phyloP scores from a whole-genome alignment of 2,329 filamentous ascomycete genomes.

The Curvularia spicifera region DNA sequence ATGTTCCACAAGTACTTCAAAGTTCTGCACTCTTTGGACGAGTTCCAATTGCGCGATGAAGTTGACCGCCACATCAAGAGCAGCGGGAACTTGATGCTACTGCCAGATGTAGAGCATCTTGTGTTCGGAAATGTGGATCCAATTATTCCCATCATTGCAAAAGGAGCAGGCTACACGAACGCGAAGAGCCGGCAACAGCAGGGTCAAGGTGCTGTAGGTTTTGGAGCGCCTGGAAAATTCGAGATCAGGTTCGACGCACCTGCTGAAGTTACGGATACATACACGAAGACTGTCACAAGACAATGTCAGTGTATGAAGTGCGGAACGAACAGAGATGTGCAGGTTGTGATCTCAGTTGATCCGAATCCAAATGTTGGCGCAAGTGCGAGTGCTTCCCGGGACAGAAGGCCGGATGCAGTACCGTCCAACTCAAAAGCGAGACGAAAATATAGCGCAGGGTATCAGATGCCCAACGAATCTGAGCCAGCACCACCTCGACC shows the following conservation, averaged over 20 bases:
- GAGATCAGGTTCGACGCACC: conserved; percentile 47
- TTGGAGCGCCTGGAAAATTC: conserved; percentile 40
- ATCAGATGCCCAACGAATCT: conserved; percentile 31
- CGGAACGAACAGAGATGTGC: conserved; percentile 44
- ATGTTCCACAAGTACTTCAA: conserved; percentile 50
- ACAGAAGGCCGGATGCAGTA: conserved; percentile 24
- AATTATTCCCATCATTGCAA: conserved; percentile 44
- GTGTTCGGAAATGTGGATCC: conserved; percentile 43
- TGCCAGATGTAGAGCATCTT: conserved; percentile 46
- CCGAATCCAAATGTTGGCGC: conserved; percentile 31
- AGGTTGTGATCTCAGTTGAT: conserved; percentile 44
- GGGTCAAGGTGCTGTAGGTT: conserved; percentile 22
- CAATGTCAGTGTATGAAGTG: conserved; percentile 48
- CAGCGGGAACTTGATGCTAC: conserved; percentile 43
- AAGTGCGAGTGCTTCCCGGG: conserved; percentile 6
- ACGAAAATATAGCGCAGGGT: conserved; percentile 37
- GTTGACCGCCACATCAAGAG: conserved; percentile 41
- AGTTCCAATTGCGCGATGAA: conserved; percentile 41
- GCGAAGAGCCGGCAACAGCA: conserved; percentile 27
- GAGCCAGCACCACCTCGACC: conserved; percentile 28
- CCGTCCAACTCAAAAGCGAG: conserved; percentile 24
- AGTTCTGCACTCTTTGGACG: conserved; percentile 38
- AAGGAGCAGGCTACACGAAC: conserved; percentile 41
- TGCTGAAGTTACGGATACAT: conserved; percentile 37
- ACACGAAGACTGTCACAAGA: conserved; percentile 39